Evolutionary conservation across 2,329 filamentous ascomycete species (phyloP), one percentile per base, ranked within the genome.

Genomic region (Aspergillus vadensis): DNA sequence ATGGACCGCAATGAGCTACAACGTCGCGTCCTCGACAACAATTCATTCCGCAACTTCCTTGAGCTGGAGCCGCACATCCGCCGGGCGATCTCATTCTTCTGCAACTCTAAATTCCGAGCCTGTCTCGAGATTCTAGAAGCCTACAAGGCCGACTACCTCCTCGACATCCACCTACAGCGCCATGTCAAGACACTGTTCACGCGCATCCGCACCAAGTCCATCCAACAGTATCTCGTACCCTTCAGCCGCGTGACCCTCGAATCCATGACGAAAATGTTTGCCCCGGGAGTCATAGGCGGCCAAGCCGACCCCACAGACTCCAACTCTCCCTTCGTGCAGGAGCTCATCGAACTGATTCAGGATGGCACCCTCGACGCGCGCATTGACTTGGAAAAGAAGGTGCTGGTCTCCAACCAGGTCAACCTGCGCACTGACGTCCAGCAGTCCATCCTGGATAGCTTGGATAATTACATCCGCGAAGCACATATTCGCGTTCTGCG

Each of bases 31-130:
- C 85, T 99, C 0, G 91, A 95, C 39, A 96, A 92, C 71, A 80
- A 81, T 36, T 81, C 83, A 10, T 99, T 99, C 80, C 89, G 95
- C 55, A 87, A 85, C 49, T 97, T 95, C 72, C 85, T 99, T 14
- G 95, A 98, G 74, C 84, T 96, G 0, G 95, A 98, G 76, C 92
- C 94, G 3, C 94, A 98, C 70, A 90, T 99, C 63, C 91, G 95
- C 65, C 93, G 93, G 60, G 94, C 95, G 12, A 90, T 99, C 68
- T 86, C 86, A 7, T 88, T 91, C 73, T 99, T 97, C 79, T 91
- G 94, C 68, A 92, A 90, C 67, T 92, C 91, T 62, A 91, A 96
- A 69, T 99, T 97, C 76, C 89, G 91, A 9, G 85, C 86, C 47
- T 98, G 94, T 74, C 82, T 99, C 48, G 84, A 87, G 50, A 91